Evolutionary conservation across 805 yeast genomes (phyloP), one percentile per base, ranked within the genome.

Genomic region (Tanozyma kutaoensis): DNA sequence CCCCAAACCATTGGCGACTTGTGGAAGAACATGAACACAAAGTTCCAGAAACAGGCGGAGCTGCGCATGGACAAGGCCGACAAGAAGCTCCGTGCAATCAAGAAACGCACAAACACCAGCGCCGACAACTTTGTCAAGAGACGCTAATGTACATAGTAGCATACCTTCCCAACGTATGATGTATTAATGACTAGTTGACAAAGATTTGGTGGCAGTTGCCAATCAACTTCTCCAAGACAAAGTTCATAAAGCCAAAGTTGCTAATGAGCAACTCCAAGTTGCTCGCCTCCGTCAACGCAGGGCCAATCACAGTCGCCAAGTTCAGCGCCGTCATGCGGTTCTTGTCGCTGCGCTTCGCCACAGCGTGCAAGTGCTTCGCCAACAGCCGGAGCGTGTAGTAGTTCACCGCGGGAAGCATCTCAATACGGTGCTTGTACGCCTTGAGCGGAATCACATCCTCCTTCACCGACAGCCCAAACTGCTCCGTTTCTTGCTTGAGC

Each of bases 271-370:
- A 46, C 12, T 64, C 69, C 24, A 71, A 62, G 23, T 45, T 52
- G 34, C 69, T 58, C 10, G 73, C 72, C 35, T 70, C 76, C 4
- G 72, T 67, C 29, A 70, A 57, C 3, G 72, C 67, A 1, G 76
- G 76, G 2, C 75, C 76, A 35, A 88, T 77, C 5, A 88, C 95
- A 29, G 93, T 88, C 4, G 95, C 93, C 42, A 88, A 55, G 45
- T 88, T 88, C 2, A 84, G 75, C 3, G 93, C 71, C 30, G 77
- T 81, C 97, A 88, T 88, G 46, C 75, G 75, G 53, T 88, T 88
- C 25, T 54, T 55, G 8, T 68, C 73, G 24, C 76, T 73, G 42
- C 72, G 73, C 32, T 65, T 66, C 29, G 78, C 74, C 14, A 88
- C 76, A 37, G 64, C 65, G 36, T 66, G 61, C 55, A 86, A 63